phyloP scores from a whole-genome alignment of 2,329 filamentous ascomycete species.

The Aotearoamyces nothofagi region DNA sequence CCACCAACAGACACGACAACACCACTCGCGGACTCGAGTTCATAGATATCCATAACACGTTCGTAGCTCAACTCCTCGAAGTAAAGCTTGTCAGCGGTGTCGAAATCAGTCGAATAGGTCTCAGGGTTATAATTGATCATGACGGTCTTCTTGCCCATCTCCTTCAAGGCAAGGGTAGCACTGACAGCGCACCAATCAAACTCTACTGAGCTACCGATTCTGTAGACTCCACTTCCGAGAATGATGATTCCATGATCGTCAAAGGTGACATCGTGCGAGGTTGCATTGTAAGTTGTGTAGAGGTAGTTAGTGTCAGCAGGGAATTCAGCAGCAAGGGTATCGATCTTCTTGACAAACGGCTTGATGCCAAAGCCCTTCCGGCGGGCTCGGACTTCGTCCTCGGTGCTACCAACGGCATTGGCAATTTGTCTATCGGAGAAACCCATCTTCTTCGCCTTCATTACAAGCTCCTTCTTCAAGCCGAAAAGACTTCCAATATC shows the following conservation, averaged over 20 bases:
- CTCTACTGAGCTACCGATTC: conserved; percentile 93
- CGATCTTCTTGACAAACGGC: conserved; percentile 97
- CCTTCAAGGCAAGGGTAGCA: conserved; percentile 65
- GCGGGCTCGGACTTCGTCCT: conserved; percentile 77
- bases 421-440: conserved; percentile 97
- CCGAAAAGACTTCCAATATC: conserved; percentile 68
- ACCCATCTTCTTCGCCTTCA: conserved; percentile 91
- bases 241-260: conserved; percentile 84
- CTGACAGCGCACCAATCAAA: conserved; percentile 98
- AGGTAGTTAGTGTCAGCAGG: conserved; percentile 90
- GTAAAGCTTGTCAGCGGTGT: conserved; percentile 81
- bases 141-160: conserved; percentile 90
- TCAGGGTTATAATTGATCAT: conserved; percentile 74
- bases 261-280: conserved; percentile 83
- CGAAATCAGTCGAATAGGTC: conserved; percentile 71
- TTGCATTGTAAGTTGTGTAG: conserved; percentile 96
- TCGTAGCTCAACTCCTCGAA: conserved; percentile 97
- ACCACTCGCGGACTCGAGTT: conserved; percentile 70
- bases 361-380: conserved; percentile 77
- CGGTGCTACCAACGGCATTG: conserved; percentile 65
- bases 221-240: conserved; percentile 88
- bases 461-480: conserved; percentile 74
- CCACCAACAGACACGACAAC: conserved; percentile 94
- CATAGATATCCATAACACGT: conserved; percentile 97
- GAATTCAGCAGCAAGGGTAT: conserved; percentile 94